phyloP scores from a whole-genome alignment of 495 filamentous ascomycete genomes.

The Sphaerosporella brunnea region DNA sequence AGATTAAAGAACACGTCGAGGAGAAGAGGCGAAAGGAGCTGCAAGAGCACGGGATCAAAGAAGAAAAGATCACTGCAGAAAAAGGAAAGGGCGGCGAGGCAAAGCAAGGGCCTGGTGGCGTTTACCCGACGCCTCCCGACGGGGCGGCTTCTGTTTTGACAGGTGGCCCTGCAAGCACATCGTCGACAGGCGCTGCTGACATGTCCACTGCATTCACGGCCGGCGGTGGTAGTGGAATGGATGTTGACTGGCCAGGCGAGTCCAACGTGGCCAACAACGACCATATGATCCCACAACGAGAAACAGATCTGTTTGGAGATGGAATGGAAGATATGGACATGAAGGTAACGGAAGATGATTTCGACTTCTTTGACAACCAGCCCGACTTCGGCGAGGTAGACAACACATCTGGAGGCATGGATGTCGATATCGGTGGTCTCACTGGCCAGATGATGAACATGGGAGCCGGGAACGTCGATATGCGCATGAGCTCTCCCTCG shows the following conservation, averaged over 20 bases:
- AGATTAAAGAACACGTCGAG: constrained; percentile 13
- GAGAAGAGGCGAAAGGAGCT: constrained; percentile 14
- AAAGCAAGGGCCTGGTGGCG: constrained; percentile 13
- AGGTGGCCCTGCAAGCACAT: not conserved
- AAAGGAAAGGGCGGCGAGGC: constrained; percentile 7
- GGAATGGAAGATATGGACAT: constrained; percentile 23
- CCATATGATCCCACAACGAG: constrained; percentile 8
- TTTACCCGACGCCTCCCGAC: constrained; percentile 23
- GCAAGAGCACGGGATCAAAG: not conserved
- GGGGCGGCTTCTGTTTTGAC: not conserved
- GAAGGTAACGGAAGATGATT: constrained; percentile 24
- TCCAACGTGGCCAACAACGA: not conserved
- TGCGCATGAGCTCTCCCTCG: constrained; percentile 18
- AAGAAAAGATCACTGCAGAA: not conserved
- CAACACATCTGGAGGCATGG: constrained; percentile 11
- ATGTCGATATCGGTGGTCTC: constrained; percentile 14
- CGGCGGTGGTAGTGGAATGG: constrained; percentile 10
- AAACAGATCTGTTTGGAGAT: constrained; percentile 23
- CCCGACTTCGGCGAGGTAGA: constrained; percentile 15
- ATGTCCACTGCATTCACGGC: not conserved
- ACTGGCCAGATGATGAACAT: not conserved
- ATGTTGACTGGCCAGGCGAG: constrained; percentile 17
- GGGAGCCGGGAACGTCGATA: constrained; percentile 10
- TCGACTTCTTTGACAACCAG: constrained; percentile 22
- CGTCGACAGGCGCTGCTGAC: not conserved